These are phyloP conservation scores for Solanum pinnatisectum DNA, from an alignment of 257 asterid species.

Conservation along the genomic window DNA sequence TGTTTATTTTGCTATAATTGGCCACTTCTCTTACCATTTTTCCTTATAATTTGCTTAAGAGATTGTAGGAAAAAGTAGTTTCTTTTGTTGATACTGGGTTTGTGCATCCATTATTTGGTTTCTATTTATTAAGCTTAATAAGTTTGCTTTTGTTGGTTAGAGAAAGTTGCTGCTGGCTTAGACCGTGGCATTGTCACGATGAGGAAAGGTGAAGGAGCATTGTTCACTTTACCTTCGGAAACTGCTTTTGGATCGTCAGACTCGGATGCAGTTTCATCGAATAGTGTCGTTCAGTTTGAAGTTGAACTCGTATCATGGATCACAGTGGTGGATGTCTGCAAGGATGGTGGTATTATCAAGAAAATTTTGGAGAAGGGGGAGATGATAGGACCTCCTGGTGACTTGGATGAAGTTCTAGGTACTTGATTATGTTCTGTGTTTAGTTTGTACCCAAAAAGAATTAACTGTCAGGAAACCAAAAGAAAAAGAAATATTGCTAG, in stretches of 20 bases:
- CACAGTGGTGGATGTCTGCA: constrained; percentile 56
- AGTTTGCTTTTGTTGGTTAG: constrained; percentile 20
- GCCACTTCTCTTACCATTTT: background rate
- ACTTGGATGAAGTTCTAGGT: constrained; percentile 71
- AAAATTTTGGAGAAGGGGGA: constrained; percentile 50
- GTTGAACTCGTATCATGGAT: constrained; percentile 70
- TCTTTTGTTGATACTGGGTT: background rate
- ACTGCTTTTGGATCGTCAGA: constrained; percentile 33
- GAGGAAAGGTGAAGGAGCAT: constrained; percentile 57
- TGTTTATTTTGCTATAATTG: background rate
- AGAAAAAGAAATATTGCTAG: background rate
- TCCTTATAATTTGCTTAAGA: background rate
- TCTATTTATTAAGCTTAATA: background rate
- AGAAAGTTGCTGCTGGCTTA: constrained; percentile 32
- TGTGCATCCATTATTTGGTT: background rate
- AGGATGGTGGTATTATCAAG: constrained; percentile 68
- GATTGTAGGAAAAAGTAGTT: background rate
- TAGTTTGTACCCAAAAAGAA: background rate
- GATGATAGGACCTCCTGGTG: constrained; percentile 52
- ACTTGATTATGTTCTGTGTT: constrained; percentile 1
- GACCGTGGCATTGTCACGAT: constrained; percentile 51
- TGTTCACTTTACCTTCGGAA: constrained; percentile 45
- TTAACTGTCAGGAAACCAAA: background rate
- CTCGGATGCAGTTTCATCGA: constrained; percentile 30
- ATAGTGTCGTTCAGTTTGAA: constrained; percentile 37